phyloP scores from a whole-genome alignment of 208 protist species.

The Acanthamoeba healyi region DNA sequence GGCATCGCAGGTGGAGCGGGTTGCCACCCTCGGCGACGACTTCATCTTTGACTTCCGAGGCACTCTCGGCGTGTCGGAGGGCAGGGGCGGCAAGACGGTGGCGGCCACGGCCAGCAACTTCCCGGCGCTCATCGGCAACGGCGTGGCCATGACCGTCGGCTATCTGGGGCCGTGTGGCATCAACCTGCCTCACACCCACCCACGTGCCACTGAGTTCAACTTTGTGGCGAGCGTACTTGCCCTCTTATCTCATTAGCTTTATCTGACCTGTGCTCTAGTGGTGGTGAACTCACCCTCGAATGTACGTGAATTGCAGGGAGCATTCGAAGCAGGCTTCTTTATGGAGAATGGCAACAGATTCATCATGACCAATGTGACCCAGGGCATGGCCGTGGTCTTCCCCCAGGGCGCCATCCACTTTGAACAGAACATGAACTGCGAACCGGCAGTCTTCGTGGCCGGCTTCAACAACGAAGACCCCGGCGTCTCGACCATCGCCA shows the following conservation, averaged over 20 bases:
- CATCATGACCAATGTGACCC: constrained; percentile 11
- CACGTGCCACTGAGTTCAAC: constrained; percentile 61
- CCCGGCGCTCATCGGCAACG: constrained; percentile 55
- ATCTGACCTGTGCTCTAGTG: too few relatives aligned
- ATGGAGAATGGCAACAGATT: constrained; percentile 31
- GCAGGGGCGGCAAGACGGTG: constrained; percentile 28
- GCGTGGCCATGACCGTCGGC: constrained; percentile 47
- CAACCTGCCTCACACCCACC: constrained; percentile 63
- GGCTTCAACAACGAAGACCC: constrained; percentile 58
- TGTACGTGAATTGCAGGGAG: neutral
- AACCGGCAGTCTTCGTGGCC: constrained; percentile 37
- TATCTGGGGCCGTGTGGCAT: constrained; percentile 45
- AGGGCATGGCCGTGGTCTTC: constrained; percentile 37
- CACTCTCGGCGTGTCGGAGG: neutral
- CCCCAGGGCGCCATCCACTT: constrained; percentile 56
- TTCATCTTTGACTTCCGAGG: constrained; percentile 46
- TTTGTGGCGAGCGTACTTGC: constrained; percentile 22
- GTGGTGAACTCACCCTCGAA: neutral
- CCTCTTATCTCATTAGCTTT: neutral
- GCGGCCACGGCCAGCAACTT: constrained; percentile 3
- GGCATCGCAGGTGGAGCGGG: neutral
- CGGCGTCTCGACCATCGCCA: constrained; percentile 34
- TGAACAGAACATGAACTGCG: constrained; percentile 43
- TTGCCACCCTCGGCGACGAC: neutral
- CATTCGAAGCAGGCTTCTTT: constrained; percentile 60